Evolutionary conservation across 495 filamentous ascomycete species (phyloP).

Genomic region (Aspergillus sclerotiicarbonarius): DNA sequence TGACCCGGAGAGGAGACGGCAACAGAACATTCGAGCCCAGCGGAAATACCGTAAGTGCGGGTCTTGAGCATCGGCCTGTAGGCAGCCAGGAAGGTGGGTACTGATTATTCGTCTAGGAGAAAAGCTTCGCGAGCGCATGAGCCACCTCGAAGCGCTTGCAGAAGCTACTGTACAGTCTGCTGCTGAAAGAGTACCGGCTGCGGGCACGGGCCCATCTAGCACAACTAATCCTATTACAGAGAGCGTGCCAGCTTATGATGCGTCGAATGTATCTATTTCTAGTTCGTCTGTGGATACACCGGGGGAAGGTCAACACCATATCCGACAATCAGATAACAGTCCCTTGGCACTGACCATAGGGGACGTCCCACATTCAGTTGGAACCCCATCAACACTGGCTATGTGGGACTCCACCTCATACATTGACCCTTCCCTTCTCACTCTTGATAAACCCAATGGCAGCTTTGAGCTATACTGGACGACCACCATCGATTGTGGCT

Average conservation of each 20-base stretch:
- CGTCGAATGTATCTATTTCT: slow-evolving; percentile 5
- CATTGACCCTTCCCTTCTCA: slow-evolving; percentile 14
- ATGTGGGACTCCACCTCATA: slow-evolving; percentile 7
- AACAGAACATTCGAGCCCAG: slow-evolving; percentile 32
- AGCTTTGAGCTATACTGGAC: slow-evolving; percentile 11
- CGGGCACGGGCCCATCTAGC: neutral
- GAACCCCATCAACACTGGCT: slow-evolving; percentile 1
- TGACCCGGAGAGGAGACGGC: slow-evolving; percentile 28
- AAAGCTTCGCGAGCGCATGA: slow-evolving; percentile 21
- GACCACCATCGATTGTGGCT: slow-evolving; percentile 17
- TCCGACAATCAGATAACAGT: slow-evolving; percentile 5
- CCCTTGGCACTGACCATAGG: slow-evolving; percentile 7
- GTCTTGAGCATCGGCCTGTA: neutral
- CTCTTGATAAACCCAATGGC: slow-evolving; percentile 8
- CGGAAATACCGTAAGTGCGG: slow-evolving; percentile 27
- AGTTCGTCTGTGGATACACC: slow-evolving; percentile 3
- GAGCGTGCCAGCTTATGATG: slow-evolving; percentile 2
- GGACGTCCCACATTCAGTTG: slow-evolving; percentile 7
- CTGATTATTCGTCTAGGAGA: slow-evolving; percentile 16
- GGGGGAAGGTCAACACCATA: slow-evolving; percentile 1
- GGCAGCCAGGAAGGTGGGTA: neutral
- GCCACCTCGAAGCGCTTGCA: slow-evolving; percentile 22
- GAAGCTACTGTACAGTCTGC: slow-evolving; percentile 4
- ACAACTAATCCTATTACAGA: neutral
- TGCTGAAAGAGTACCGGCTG: neutral